Evolutionary conservation across 805 yeast genomes (phyloP).

Genomic region (Trichomonascus vanleenenianus): DNA sequence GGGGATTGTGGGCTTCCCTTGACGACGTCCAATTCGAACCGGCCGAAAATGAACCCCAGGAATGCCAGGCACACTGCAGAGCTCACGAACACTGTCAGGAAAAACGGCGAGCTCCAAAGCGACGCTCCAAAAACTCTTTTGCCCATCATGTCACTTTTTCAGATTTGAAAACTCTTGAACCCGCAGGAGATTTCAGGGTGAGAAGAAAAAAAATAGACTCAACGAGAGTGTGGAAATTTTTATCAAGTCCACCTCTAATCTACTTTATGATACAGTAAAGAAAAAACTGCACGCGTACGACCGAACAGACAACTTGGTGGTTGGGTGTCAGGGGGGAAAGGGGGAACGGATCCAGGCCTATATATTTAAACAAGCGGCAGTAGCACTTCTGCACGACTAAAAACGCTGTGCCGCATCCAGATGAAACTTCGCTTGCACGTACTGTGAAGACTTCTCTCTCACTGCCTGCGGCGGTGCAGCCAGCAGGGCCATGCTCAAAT

Average conservation of each 20-base stretch:
- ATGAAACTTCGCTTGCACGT: too few relatives aligned
- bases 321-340: too few relatives aligned
- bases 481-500: too few relatives aligned
- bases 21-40: slow-evolving; percentile 20
- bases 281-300: too few relatives aligned
- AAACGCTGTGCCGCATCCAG: too few relatives aligned
- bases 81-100: slow-evolving; percentile 7
- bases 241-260: neutral
- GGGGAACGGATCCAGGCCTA: too few relatives aligned
- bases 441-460: too few relatives aligned
- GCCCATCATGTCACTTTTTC: too few relatives aligned
- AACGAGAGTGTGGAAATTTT: neutral
- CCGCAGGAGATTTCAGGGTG: neutral
- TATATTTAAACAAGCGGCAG: too few relatives aligned
- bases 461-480: too few relatives aligned
- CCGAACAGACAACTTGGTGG: too few relatives aligned
- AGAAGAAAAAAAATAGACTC: neutral
- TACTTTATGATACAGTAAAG: neutral
- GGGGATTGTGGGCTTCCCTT: slow-evolving; percentile 13
- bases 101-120: slow-evolving; percentile 12
- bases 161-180: neutral
- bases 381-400: too few relatives aligned
- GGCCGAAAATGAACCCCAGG: slow-evolving; percentile 26
- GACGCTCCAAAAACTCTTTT: neutral
- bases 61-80: slow-evolving; percentile 22